These are phyloP conservation scores for Marasmius tenuissimus DNA, from an alignment of 1,284 basidiomycete genomes.

Conservation along the genomic window DNA sequence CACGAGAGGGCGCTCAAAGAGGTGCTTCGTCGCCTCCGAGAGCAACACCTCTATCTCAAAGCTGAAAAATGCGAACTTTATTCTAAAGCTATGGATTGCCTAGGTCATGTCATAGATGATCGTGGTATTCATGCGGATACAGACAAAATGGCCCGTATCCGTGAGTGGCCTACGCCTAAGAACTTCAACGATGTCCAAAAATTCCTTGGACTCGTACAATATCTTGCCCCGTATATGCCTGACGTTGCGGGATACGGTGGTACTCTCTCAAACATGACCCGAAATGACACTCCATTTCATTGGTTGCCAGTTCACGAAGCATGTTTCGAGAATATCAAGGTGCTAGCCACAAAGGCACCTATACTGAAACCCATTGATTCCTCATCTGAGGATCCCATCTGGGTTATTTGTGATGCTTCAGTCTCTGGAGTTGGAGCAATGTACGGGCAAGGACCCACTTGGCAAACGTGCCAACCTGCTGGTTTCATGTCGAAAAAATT, in stretches of 20 bases:
- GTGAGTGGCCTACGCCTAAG: slow-evolving; percentile 30
- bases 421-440: slow-evolving; percentile 34
- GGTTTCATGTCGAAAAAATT: slow-evolving; percentile 43
- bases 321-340: slow-evolving; percentile 13
- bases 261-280: slow-evolving; percentile 15
- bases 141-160: slow-evolving; percentile 22
- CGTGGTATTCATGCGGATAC: slow-evolving; percentile 24
- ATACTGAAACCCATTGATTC: slow-evolving; percentile 11
- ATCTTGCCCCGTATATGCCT: slow-evolving; percentile 38
- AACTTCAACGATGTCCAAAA: slow-evolving; percentile 34
- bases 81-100: slow-evolving; percentile 24
- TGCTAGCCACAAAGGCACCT: slow-evolving; percentile 5
- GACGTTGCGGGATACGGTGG: slow-evolving; percentile 30
- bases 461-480: slow-evolving; percentile 31
- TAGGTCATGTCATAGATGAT: slow-evolving; percentile 30
- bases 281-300: slow-evolving; percentile 12
- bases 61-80: slow-evolving; percentile 33
- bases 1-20: slow-evolving; percentile 20
- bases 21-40: slow-evolving; percentile 20
- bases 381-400: neutral
- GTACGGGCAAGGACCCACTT: slow-evolving; percentile 36
- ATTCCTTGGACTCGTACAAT: slow-evolving; percentile 42
- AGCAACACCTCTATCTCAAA: slow-evolving; percentile 21
- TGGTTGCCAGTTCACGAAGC: slow-evolving; percentile 13
- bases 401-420: slow-evolving; percentile 37